Evolutionary conservation across 1,139 yeast species (phyloP).

Genomic region (Meyerozyma elateridarum): DNA sequence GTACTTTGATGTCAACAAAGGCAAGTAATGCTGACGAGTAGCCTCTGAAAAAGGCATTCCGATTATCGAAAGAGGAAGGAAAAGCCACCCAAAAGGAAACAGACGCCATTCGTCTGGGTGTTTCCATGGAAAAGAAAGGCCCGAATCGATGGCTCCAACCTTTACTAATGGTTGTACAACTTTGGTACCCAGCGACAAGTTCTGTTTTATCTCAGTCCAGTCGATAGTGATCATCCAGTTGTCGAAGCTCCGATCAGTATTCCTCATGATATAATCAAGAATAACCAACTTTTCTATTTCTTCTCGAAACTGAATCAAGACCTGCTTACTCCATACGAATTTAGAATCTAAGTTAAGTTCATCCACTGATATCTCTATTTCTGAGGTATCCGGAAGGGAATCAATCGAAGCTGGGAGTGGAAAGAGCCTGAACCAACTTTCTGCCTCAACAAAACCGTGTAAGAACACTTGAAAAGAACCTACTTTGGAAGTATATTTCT

Average conservation of each 20-base stretch:
- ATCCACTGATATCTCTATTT: slow-evolving; percentile 15
- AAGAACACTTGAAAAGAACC: slow-evolving; percentile 70
- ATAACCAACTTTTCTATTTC: slow-evolving; percentile 69
- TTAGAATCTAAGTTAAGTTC: slow-evolving; percentile 8
- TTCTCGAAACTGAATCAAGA: slow-evolving; percentile 49
- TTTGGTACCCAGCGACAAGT: slow-evolving; percentile 7
- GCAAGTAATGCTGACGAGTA: slow-evolving; percentile 56
- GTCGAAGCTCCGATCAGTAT: slow-evolving; percentile 71
- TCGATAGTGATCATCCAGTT: slow-evolving; percentile 71
- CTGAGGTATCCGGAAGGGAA: slow-evolving; percentile 19
- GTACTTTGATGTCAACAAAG: slow-evolving; percentile 50
- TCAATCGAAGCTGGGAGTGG: slow-evolving; percentile 48
- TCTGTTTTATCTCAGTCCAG: slow-evolving; percentile 26
- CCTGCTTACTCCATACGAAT: slow-evolving; percentile 54
- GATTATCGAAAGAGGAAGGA: slow-evolving; percentile 57
- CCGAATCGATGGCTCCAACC: slow-evolving; percentile 75
- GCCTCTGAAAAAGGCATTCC: slow-evolving; percentile 63
- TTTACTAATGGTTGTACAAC: slow-evolving; percentile 37
- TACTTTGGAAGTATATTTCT: slow-evolving; percentile 42
- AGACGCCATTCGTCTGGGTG: slow-evolving; percentile 83
- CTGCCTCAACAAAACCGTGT: slow-evolving; percentile 57
- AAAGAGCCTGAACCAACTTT: slow-evolving; percentile 48
- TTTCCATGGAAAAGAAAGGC: slow-evolving; percentile 76
- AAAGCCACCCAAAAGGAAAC: slow-evolving; percentile 77
- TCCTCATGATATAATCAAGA: slow-evolving; percentile 67